Percentiles rank a stretch among this genome's conserved stretches.
Evolutionary conservation across 1,139 yeast species (phyloP).

Genomic region (Suhomyces chickasaworum): DNA sequence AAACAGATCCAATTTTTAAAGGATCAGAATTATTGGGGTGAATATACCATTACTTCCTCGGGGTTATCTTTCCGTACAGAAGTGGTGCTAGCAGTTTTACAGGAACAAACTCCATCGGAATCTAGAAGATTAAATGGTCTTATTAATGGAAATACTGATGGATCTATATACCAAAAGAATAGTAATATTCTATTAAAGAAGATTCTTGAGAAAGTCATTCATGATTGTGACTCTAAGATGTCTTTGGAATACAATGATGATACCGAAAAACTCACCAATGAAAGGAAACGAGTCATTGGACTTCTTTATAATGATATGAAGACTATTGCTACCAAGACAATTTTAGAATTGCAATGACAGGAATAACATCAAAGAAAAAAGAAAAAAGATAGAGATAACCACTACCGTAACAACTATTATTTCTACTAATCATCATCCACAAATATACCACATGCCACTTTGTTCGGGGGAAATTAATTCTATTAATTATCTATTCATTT

Average conservation of each 20-base stretch:
- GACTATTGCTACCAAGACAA: slow-evolving; percentile 21
- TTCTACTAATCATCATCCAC: too few species aligned
- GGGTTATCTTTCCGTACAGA: slow-evolving; percentile 72
- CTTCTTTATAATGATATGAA: slow-evolving; percentile 28
- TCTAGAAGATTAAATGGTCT: slow-evolving; percentile 34
- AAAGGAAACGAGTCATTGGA: slow-evolving; percentile 24
- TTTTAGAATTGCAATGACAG: background rate
- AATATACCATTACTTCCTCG: slow-evolving; percentile 62
- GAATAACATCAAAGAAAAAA: too few species aligned
- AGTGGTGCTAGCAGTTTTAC: slow-evolving; percentile 68
- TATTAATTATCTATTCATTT: too few species aligned
- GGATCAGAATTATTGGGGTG: slow-evolving; percentile 62
- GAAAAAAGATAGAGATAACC: too few species aligned
- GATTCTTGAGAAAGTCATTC: slow-evolving; percentile 34
- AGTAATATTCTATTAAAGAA: slow-evolving; percentile 32
- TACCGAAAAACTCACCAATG: slow-evolving; percentile 15
- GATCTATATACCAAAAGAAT: slow-evolving; percentile 37
- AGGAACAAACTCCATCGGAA: slow-evolving; percentile 42
- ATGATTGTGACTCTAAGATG: slow-evolving; percentile 24
- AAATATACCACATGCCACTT: background rate
- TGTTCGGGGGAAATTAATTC: background rate
- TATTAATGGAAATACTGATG: slow-evolving; percentile 40
- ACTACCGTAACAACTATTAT: too few species aligned
- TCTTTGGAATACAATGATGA: slow-evolving; percentile 23
- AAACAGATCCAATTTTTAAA: slow-evolving; percentile 50